Evolutionary conservation across 2,329 filamentous ascomycete genomes (phyloP).

Genomic region (Monosporascus sp.): DNA sequence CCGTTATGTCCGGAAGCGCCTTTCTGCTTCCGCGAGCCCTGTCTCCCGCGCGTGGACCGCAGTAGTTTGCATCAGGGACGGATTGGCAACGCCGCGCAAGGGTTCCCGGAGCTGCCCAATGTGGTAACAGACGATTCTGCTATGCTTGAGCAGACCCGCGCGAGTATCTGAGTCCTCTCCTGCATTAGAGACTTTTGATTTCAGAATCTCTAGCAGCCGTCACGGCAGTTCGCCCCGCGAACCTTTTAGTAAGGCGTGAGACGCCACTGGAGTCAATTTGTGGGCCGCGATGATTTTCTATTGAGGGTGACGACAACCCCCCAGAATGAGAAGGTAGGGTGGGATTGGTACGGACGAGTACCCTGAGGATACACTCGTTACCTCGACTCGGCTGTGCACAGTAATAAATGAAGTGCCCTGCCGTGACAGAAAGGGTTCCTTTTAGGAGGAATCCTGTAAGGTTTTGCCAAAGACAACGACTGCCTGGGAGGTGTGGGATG

Average conservation of each 20-base stretch:
- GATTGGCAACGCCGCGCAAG: conserved; percentile 17
- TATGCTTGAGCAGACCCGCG: conserved; percentile 4
- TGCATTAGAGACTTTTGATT: not conserved
- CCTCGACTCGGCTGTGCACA: conserved; percentile 2
- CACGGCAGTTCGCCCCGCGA: not conserved
- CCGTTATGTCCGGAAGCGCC: conserved; percentile 30
- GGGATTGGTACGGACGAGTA: conserved; percentile 11
- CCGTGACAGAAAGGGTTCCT: not conserved
- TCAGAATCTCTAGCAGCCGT: not conserved
- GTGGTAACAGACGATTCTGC: conserved; percentile 9
- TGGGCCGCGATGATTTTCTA: not conserved
- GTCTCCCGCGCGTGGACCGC: conserved; percentile 32
- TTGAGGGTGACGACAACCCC: not conserved
- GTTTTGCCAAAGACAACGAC: not conserved
- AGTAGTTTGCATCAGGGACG: conserved; percentile 28
- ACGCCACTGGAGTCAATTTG: not conserved
- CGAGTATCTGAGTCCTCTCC: not conserved
- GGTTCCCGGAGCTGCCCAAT: conserved; percentile 23
- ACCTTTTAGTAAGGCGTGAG: not conserved
- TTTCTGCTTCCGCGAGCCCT: conserved; percentile 34
- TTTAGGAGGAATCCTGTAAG: not conserved
- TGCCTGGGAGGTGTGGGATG: not conserved
- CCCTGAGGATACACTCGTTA: conserved; percentile 13
- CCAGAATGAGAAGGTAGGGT: conserved; percentile 2
- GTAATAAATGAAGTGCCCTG: not conserved